A percentile compares a stretch with the other conserved stretches of the same genome.
These are phyloP conservation scores for Scutellaria baicalensis DNA, from an alignment of 257 asterid species.

Conservation along the genomic window DNA sequence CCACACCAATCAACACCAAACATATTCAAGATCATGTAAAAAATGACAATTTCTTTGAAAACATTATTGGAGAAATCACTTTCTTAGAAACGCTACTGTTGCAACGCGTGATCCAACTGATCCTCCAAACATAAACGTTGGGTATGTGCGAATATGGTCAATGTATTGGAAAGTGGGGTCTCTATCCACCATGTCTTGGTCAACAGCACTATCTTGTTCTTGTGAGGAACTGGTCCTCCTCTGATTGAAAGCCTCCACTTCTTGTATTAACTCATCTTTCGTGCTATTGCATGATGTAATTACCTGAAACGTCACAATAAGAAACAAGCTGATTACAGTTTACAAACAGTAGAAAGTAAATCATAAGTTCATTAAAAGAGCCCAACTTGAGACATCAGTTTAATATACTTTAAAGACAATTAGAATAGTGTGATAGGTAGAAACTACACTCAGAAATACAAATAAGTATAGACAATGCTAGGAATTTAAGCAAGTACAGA, in stretches of 20 bases:
- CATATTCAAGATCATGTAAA: not conserved
- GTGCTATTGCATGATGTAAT: conserved; percentile 92
- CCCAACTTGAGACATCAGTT: not conserved
- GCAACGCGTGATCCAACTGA: conserved; percentile 95
- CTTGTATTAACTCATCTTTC: conserved; percentile 85
- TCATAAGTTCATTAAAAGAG: not conserved
- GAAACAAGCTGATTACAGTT: not conserved
- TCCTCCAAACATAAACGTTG: conserved; percentile 88
- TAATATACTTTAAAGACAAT: not conserved
- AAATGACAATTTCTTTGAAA: not conserved
- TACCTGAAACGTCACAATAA: conserved; percentile 39
- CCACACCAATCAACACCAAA: conserved; percentile 11
- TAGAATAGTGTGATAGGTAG: not conserved
- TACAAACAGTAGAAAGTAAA: not conserved
- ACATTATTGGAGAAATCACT: conserved; percentile 22
- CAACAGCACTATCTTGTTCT: conserved; percentile 29
- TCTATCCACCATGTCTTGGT: conserved; percentile 30
- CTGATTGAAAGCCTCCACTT: conserved; percentile 71
- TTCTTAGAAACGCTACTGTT: conserved; percentile 84
- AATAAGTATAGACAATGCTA: not conserved
- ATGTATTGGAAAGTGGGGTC: conserved; percentile 52
- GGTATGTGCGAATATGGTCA: conserved; percentile 81
- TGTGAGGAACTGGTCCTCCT: conserved; percentile 44
- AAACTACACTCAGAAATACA: not conserved
- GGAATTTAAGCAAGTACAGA: not conserved